Percentiles rank a stretch among this genome's conserved stretches.
Evolutionary conservation across 2,329 filamentous ascomycete species (phyloP).

Genomic region (Fonsecaea erecta): DNA sequence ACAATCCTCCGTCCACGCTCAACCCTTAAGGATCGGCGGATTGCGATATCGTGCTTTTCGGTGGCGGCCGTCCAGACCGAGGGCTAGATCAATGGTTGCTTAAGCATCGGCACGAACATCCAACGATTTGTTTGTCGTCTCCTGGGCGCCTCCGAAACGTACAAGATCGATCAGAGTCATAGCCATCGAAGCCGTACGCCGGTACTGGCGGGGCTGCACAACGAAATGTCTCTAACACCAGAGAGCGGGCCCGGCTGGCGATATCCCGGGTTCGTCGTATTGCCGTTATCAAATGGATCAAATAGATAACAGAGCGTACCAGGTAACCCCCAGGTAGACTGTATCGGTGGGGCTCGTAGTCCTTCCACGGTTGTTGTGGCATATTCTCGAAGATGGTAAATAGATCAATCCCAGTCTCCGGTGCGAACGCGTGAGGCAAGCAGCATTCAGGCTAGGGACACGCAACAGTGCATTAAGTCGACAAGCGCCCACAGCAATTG

Average conservation of each 20-base stretch:
- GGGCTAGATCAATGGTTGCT: background rate
- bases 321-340: background rate
- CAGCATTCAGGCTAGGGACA: background rate
- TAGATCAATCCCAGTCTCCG: background rate
- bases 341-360: background rate
- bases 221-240: background rate
- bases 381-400: conserved; percentile 2
- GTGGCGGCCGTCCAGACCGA: background rate
- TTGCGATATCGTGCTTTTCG: background rate
- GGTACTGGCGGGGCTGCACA: background rate
- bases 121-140: background rate
- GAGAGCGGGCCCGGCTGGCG: background rate
- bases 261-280: background rate
- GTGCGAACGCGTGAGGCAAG: background rate
- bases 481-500: conserved; percentile 11
- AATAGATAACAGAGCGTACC: background rate
- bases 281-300: background rate
- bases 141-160: background rate
- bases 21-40: background rate
- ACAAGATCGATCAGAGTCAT: background rate
- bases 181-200: background rate
- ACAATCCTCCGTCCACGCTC: background rate
- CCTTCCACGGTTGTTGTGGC: background rate
- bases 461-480: conserved; percentile 4
- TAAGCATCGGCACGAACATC: background rate